Evolutionary conservation across 495 filamentous ascomycete species (phyloP).

Genomic region (Cladorrhinum samala): DNA sequence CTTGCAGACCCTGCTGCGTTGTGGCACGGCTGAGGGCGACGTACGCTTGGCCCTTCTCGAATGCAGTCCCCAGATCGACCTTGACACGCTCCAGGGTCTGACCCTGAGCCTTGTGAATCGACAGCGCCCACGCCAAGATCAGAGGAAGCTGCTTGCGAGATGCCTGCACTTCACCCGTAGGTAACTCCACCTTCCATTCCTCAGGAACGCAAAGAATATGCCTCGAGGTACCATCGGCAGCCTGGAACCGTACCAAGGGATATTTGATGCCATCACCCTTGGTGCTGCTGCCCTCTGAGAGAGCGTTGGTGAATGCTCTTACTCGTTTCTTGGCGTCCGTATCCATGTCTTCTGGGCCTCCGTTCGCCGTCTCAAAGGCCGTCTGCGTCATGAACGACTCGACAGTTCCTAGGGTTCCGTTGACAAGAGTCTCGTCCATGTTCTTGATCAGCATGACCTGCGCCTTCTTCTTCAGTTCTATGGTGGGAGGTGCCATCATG

Average conservation of each 20-base stretch:
- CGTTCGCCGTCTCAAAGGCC: constrained; percentile 60
- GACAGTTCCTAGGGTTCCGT: constrained; percentile 85
- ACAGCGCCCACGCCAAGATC: constrained; percentile 93
- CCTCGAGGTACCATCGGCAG: constrained; percentile 70
- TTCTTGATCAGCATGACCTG: constrained; percentile 99
- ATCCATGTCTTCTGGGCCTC: constrained; percentile 45
- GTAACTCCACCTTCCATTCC: constrained; percentile 92
- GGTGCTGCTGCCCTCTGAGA: constrained; percentile 10
- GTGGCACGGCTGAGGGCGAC: constrained; percentile 82
- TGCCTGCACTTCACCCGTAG: constrained; percentile 90
- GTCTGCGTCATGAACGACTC: constrained; percentile 79
- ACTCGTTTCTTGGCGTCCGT: constrained; percentile 41
- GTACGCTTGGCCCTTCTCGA: constrained; percentile 91
- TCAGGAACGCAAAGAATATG: constrained; percentile 79
- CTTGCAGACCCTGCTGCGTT: constrained; percentile 79
- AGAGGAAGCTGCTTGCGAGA: constrained; percentile 71
- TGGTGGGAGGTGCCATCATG: constrained; percentile 80
- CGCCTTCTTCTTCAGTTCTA: constrained; percentile 81
- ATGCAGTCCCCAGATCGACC: constrained; percentile 84
- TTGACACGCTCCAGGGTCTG: constrained; percentile 94
- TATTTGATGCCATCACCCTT: constrained; percentile 47
- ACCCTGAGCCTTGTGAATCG: constrained; percentile 96
- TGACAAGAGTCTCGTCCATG: constrained; percentile 87
- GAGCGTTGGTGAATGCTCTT: constrained; percentile 31
- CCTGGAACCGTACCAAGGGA: constrained; percentile 75